Evolutionary conservation across 2,329 filamentous ascomycete genomes (phyloP).

Genomic region (Clarireedia paspali): DNA sequence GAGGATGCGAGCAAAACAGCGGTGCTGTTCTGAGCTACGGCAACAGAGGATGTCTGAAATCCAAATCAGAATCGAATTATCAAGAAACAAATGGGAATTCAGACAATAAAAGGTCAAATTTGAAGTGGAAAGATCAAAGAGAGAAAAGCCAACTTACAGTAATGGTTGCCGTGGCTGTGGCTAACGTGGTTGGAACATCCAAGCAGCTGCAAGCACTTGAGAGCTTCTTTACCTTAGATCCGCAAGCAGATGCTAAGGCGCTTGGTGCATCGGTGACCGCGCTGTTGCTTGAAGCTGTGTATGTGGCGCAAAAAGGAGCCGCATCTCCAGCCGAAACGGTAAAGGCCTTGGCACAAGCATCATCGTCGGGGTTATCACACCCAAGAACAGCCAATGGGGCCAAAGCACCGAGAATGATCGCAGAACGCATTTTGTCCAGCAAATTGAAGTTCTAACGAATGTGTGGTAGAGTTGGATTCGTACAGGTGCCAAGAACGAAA

Average conservation of each 20-base stretch:
- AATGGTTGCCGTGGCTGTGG: background rate
- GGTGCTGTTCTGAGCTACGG: too few relatives aligned
- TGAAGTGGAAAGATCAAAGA: background rate
- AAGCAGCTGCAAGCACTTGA: slow-evolving; percentile 17
- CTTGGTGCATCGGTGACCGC: slow-evolving; percentile 9
- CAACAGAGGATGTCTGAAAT: background rate
- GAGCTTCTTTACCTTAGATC: slow-evolving; percentile 13
- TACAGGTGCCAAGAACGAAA: background rate
- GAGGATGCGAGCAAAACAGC: too few relatives aligned
- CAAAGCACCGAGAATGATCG: slow-evolving; percentile 11
- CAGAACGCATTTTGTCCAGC: slow-evolving; percentile 13
- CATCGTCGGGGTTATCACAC: slow-evolving; percentile 8
- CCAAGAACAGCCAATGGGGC: slow-evolving; percentile 13
- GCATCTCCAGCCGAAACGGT: background rate
- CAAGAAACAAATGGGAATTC: too few relatives aligned
- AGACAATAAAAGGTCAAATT: too few relatives aligned
- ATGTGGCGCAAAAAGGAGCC: slow-evolving; percentile 13
- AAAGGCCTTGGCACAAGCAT: slow-evolving; percentile 13
- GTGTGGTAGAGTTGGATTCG: background rate
- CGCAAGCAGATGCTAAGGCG: slow-evolving; percentile 10
- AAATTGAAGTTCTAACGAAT: background rate
- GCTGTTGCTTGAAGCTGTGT: slow-evolving; percentile 3
- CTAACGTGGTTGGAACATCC: background rate
- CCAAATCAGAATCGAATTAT: background rate
- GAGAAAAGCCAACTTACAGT: background rate